Conservation (phyloP, 768 basidiomycete species). For the Leccinum uliginosum region DNA sequence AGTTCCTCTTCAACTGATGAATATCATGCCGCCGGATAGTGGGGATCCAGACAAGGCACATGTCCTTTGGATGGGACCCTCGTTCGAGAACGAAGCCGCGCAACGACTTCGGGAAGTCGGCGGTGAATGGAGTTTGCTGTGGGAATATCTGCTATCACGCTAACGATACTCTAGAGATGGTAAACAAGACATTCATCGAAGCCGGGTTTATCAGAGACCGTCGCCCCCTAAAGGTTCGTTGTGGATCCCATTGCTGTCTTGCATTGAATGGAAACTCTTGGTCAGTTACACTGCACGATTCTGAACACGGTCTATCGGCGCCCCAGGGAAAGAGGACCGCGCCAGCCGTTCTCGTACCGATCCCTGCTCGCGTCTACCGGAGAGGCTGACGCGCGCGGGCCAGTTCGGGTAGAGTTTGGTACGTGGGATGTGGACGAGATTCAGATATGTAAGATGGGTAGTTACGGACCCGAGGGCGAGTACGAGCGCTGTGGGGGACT, state of each 20-base stretch:
- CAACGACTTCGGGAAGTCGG: conserved; percentile 30
- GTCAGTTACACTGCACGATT: conserved; percentile 47
- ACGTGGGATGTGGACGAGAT: conserved; percentile 50
- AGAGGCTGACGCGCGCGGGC: conserved; percentile 13
- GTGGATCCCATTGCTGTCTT: not conserved
- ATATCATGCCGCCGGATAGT: conserved; percentile 43
- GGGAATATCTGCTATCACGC: not conserved
- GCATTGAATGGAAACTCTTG: not conserved
- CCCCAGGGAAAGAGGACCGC: conserved; percentile 24
- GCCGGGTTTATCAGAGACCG: conserved; percentile 43
- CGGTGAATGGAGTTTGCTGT: conserved; percentile 26
- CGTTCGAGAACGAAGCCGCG: conserved; percentile 29
- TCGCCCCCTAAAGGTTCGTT: conserved; percentile 48
- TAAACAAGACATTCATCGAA: conserved; percentile 36
- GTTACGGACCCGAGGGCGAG: conserved; percentile 56
- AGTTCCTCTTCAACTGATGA: conserved; percentile 44
- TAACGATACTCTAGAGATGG: conserved; percentile 33
- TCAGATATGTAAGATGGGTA: conserved; percentile 71
- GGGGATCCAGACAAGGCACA: conserved; percentile 41
- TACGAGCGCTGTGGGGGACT: conserved; percentile 46
- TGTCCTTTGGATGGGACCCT: conserved; percentile 55
- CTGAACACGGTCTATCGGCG: conserved; percentile 46
- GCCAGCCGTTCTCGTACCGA: conserved; percentile 41
- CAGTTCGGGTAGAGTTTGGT: conserved; percentile 45
- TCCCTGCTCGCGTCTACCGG: conserved; percentile 30